These are phyloP conservation scores for Fraxinus americana DNA, from an alignment of 257 asterid species.

Conservation along the genomic window DNA sequence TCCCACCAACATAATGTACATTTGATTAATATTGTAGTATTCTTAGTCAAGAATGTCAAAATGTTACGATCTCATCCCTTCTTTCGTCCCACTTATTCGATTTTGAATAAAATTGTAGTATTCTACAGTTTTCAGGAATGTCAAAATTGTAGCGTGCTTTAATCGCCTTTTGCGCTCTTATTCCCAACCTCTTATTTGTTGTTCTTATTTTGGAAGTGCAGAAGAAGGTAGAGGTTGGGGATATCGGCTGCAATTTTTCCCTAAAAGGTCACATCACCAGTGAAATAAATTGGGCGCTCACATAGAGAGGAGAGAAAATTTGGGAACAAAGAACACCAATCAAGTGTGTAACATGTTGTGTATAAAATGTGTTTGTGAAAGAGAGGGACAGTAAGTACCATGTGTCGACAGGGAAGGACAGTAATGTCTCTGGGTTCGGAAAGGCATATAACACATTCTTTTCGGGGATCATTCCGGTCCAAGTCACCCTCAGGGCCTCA, in stretches of 20 bases:
- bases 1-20: background rate
- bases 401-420: constrained; percentile 92
- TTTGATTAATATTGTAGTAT: too few relatives aligned
- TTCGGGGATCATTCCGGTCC: too few relatives aligned
- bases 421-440: constrained; percentile 85
- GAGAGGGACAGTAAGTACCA: constrained; percentile 46
- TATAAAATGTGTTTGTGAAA: background rate
- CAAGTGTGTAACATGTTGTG: background rate
- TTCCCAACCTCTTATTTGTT: background rate
- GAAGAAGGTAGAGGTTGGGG: background rate
- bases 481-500: constrained; percentile 65
- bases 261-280: background rate
- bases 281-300: background rate
- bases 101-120: too few relatives aligned
- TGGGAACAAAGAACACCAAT: background rate
- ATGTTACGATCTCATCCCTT: too few relatives aligned
- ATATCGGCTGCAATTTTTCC: background rate
- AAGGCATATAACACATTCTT: too few relatives aligned
- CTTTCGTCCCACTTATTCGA: too few relatives aligned
- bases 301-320: background rate
- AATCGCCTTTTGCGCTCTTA: background rate
- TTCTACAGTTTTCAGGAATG: too few relatives aligned
- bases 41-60: too few relatives aligned
- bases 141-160: too few relatives aligned
- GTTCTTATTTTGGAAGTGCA: background rate